Evolutionary conservation across 2,329 filamentous ascomycete genomes (phyloP), one percentile per base, ranked within the genome.

Genomic region (Emergomyces orientalis): DNA sequence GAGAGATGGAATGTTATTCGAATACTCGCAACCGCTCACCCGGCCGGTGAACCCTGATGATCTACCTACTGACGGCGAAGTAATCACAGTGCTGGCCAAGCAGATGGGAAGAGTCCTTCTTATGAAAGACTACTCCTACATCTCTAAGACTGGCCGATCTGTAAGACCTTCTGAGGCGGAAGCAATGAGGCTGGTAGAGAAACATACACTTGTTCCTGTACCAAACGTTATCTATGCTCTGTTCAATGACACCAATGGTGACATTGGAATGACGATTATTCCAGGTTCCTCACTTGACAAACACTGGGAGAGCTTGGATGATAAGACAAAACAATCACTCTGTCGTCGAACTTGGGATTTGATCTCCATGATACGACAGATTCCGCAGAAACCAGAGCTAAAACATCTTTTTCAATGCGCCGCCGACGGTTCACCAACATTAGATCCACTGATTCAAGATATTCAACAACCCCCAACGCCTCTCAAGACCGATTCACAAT

Each of bases 281-380:
- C 45, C 61, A 30, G 66, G 68, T 17, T 43, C 49, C 43, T 39
- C 63, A 25, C 60, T 69, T 34, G 56, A 66, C 14, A 25, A 54
- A 25, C 65, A 62, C 43, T 70, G 65, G 63, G 60, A 67, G 57
- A 63, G 5, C 19, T 34, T 70, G 32, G 64, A 66, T 41, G 55
- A 64, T 13, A 32, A 64, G 22, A 59, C 52, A 34, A 70, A 70
- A 59, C 58, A 69, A 49, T 67, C 59, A 56, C 30, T 68, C 17
- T 70, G 67, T 60, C 63, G 54, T 57, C 67, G 67, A 62, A 58
- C 62, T n/a, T 70, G 66, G 67, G 59, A 64, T n/a, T 34, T 69
- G 0, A 61, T 71, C 25, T 64, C 64, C 17, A 59, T 67, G 41
- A 55, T 66, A 19, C 63, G 59, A 43, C 49, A 52, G 3, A 65